Evolutionary conservation across 1,284 basidiomycete genomes (phyloP).

Genomic region (Irpex rosettiformis): DNA sequence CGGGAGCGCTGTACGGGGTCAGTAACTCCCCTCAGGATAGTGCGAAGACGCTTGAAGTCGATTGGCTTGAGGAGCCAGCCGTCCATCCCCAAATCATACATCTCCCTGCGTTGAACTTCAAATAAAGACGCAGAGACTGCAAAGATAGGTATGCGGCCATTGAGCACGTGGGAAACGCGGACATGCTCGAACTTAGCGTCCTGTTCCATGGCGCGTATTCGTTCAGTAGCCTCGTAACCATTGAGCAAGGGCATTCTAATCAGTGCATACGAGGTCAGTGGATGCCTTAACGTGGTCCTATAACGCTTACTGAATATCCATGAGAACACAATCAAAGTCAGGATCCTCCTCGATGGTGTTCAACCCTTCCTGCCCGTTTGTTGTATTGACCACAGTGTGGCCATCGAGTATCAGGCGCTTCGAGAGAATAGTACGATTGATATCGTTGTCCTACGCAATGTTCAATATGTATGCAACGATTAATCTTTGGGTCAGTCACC

Average conservation of each 20-base stretch:
- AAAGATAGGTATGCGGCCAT: conserved; percentile 78
- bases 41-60: conserved; percentile 69
- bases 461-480: not conserved
- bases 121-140: conserved; percentile 79
- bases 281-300: not conserved
- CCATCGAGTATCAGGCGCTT: conserved; percentile 70
- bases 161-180: conserved; percentile 48
- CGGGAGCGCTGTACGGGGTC: conserved; percentile 48
- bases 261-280: too few species aligned
- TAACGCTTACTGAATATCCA: conserved; percentile 76
- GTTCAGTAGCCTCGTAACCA: conserved; percentile 69
- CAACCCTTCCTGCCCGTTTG: conserved; percentile 78
- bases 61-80: conserved; percentile 90
- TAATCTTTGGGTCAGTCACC: conserved; percentile 32
- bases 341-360: conserved; percentile 58
- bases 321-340: conserved; percentile 73
- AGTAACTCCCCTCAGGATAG: conserved; percentile 57
- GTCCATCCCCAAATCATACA: conserved; percentile 66
- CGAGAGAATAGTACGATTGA: conserved; percentile 73
- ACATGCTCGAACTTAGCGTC: conserved; percentile 18
- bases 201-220: conserved; percentile 64
- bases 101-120: conserved; percentile 59
- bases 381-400: conserved; percentile 64
- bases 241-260: conserved; percentile 81
- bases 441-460: conserved; percentile 60